phyloP scores from a whole-genome alignment of 164 flowering plant genomes.

The Piper longum region DNA sequence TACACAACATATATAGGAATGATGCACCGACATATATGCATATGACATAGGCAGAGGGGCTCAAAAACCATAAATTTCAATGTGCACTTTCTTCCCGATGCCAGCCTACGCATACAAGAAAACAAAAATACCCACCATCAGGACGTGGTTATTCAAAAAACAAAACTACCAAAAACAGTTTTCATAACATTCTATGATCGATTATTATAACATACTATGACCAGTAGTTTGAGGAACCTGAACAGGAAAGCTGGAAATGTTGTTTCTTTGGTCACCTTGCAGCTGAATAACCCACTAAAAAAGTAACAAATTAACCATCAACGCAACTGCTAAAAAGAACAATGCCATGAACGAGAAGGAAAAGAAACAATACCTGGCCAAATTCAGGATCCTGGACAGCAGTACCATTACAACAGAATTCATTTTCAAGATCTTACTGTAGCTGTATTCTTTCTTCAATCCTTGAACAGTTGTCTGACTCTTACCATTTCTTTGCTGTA shows the following conservation, averaged over 20 bases:
- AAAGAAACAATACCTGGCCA: slow-evolving; percentile 29
- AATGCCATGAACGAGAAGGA: too few relatives aligned
- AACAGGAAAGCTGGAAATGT: slow-evolving; percentile 45
- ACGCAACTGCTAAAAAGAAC: neutral
- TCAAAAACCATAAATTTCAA: slow-evolving; percentile 2
- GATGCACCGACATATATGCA: neutral
- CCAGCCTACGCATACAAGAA: neutral
- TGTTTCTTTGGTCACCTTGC: slow-evolving; percentile 54
- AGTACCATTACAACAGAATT: slow-evolving; percentile 61
- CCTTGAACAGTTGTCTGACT: slow-evolving; percentile 63
- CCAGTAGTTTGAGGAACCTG: slow-evolving; percentile 18
- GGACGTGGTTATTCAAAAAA: neutral
- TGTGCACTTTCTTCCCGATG: slow-evolving; percentile 1
- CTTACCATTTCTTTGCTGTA: slow-evolving; percentile 53
- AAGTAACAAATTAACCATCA: neutral
- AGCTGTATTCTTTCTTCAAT: slow-evolving; percentile 45
- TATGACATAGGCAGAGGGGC: neutral
- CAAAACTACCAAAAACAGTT: too few relatives aligned
- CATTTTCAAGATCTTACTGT: slow-evolving; percentile 47
- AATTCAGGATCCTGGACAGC: slow-evolving; percentile 57
- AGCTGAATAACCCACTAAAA: slow-evolving; percentile 41
- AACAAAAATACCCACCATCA: neutral
- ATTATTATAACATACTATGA: too few relatives aligned
- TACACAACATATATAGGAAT: too few relatives aligned
- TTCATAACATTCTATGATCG: neutral